Evolutionary conservation across 2,329 filamentous ascomycete species (phyloP), one percentile per base, ranked within the genome.

Genomic region (Fusarium marasasianum): DNA sequence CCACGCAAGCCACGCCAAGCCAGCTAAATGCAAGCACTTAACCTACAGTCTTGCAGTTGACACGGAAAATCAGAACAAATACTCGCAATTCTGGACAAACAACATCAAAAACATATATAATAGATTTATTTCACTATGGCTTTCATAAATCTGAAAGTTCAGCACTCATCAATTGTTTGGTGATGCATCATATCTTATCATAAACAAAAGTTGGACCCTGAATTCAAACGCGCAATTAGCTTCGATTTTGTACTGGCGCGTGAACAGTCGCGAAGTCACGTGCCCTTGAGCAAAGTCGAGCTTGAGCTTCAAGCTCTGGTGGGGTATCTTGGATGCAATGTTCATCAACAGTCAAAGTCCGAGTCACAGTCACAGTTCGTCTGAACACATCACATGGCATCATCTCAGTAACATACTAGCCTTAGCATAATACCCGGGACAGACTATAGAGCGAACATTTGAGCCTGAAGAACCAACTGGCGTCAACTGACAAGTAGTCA

Each of bases 211-310:
- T 18, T 55, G 37, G 51, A 55, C 51, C 51, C 35, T 55, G 20
- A 31, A n/a, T 53, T 8, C 5, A 2, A 1, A 4, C 26, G 15
- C 26, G 51, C 11, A 31, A 31, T n/a, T 41, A 31, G 24, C 20
- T 43, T n/a, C n/a, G n/a, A n/a, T n/a, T n/a, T n/a, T n/a, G n/a
- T n/a, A n/a, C n/a, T n/a, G n/a, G n/a, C n/a, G 58, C 63, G 53
- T 26, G 5, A 17, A 45, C 14, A 51, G 50, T 80, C 81, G 76
- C 81, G 81, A 71, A 50, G 53, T 82, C 81, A 82, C 81, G 81
- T 82, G 79, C 20, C 0, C 0, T 0, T 0, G 2, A 26, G 5
- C 3, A 8, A n/a, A 31, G 3, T 8, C 2, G 4, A 43, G 26
- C 35, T 41, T 18, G 20, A 41, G 51, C 37, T 43, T 55, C 35